phyloP scores from a whole-genome alignment of 495 filamentous ascomycete species.

The Sordaria brevicollis region DNA sequence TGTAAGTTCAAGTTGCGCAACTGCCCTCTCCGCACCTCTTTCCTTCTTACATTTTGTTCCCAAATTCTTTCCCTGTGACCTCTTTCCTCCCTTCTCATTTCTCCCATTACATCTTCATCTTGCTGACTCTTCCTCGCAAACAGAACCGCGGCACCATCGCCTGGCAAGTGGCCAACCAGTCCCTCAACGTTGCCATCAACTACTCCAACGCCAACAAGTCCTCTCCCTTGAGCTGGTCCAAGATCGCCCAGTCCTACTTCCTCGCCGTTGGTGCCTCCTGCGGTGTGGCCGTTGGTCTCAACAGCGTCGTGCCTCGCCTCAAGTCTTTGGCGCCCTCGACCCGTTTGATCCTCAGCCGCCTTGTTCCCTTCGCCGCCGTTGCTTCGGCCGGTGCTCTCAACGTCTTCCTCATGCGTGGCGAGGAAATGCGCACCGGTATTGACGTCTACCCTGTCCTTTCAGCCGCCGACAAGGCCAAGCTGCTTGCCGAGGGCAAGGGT shows the following conservation, averaged over 20 bases:
- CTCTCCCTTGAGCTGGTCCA: constrained; percentile 66
- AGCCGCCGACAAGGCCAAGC: constrained; percentile 39
- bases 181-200: constrained; percentile 96
- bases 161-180: constrained; percentile 96
- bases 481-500: constrained; percentile 25
- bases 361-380: constrained; percentile 93
- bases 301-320: constrained; percentile 76
- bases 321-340: constrained; percentile 63
- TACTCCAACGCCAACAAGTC: constrained; percentile 96
- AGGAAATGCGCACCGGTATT: constrained; percentile 87
- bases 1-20: constrained; percentile 37
- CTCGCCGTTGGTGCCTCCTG: constrained; percentile 88
- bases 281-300: constrained; percentile 87
- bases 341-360: constrained; percentile 60
- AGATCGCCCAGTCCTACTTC: constrained; percentile 80
- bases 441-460: constrained; percentile 79
- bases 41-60: neutral
- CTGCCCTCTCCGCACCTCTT: constrained; percentile 1
- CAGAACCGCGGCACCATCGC: constrained; percentile 79
- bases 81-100: constrained; percentile 1
- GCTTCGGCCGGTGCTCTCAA: constrained; percentile 84
- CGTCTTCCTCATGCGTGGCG: constrained; percentile 93
- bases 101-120: neutral
- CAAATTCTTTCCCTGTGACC: too few relatives aligned
- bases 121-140: constrained; percentile 3